Conservation (phyloP, 495 filamentous ascomycete species). For the Neurospora pannonica region DNA sequence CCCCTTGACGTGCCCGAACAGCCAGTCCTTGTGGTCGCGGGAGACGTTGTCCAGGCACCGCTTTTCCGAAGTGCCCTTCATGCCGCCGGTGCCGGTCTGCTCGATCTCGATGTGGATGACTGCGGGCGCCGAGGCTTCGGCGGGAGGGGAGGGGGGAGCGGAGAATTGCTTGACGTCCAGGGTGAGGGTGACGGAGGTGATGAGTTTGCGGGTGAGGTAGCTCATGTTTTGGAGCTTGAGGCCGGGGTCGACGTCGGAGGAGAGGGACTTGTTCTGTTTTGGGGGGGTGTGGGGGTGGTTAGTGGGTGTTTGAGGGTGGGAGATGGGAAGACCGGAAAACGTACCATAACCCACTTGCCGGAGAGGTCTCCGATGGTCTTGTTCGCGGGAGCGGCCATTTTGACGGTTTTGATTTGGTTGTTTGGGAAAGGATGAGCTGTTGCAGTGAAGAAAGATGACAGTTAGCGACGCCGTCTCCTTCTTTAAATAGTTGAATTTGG, state of each 20-base stretch:
- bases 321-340: too few species aligned
- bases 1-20: conserved; percentile 69
- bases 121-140: conserved; percentile 25
- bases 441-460: background rate
- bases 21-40: conserved; percentile 65
- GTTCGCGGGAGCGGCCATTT: conserved; percentile 73
- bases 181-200: conserved; percentile 62
- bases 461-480: background rate
- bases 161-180: conserved; percentile 58
- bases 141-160: conserved; percentile 30
- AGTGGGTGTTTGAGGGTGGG: too few species aligned
- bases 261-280: conserved; percentile 68
- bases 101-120: conserved; percentile 70
- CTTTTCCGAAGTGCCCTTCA: conserved; percentile 61
- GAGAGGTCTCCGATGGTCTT: conserved; percentile 64
- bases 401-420: conserved; percentile 13
- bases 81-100: conserved; percentile 66
- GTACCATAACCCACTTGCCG: conserved; percentile 74
- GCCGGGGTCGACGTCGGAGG: conserved; percentile 58
- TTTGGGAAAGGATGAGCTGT: background rate
- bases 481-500: background rate
- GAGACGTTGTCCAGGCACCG: conserved; percentile 61
- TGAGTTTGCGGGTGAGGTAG: conserved; percentile 74
- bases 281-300: background rate
- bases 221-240: conserved; percentile 73